phyloP scores from a whole-genome alignment of 2,329 filamentous ascomycete genomes.

The Stemphylium lycopersici region DNA sequence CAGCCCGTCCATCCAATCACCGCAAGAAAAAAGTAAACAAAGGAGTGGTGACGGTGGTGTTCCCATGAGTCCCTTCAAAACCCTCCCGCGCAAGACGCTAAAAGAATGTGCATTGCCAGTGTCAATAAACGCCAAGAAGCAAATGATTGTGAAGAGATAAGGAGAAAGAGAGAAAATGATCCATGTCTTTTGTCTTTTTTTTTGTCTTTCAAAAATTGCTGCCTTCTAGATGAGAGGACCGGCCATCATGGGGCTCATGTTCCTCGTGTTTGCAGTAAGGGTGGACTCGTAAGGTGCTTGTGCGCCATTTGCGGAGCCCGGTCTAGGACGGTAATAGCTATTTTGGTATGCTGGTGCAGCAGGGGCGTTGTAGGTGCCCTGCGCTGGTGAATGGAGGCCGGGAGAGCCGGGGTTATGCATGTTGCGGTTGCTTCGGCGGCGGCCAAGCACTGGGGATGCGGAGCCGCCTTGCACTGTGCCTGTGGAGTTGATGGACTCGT shows the following conservation, averaged over 20 bases:
- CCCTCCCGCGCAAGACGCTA: constrained; percentile 8
- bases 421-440: constrained; percentile 46
- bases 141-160: neutral
- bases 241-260: constrained; percentile 40
- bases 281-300: constrained; percentile 35
- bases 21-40: too few relatives aligned
- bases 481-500: constrained; percentile 43
- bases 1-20: neutral
- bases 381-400: constrained; percentile 29
- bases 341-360: constrained; percentile 35
- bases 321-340: constrained; percentile 39
- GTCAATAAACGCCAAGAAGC: constrained; percentile 1
- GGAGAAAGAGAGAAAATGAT: neutral
- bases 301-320: constrained; percentile 27
- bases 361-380: constrained; percentile 32
- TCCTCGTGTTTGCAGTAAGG: constrained; percentile 31
- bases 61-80: neutral
- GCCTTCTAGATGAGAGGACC: constrained; percentile 38
- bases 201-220: neutral
- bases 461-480: constrained; percentile 34
- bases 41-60: too few relatives aligned
- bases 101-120: constrained; percentile 6
- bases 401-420: constrained; percentile 34
- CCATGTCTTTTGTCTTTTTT: neutral
- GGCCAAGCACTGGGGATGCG: constrained; percentile 37